phyloP scores from a whole-genome alignment of 1,284 basidiomycete species.

The Irpex sp. region DNA sequence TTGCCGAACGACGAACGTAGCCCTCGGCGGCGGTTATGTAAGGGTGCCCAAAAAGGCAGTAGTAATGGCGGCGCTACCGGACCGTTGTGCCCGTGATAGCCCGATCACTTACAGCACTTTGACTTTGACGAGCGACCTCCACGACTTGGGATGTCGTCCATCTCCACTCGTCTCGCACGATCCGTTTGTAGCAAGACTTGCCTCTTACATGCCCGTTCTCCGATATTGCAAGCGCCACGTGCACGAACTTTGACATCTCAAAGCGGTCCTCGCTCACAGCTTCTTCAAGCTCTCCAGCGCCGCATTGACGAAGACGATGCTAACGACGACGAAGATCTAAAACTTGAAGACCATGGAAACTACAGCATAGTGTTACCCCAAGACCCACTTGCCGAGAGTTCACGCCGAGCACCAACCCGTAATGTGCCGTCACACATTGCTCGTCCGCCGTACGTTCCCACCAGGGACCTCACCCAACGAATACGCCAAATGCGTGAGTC shows the following conservation, averaged over 20 bases:
- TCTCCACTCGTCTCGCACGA: too few species aligned
- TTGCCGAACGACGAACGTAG: too few species aligned
- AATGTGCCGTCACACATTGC: slow-evolving; percentile 54
- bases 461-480: slow-evolving; percentile 19
- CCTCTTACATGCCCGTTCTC: too few species aligned
- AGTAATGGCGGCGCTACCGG: too few species aligned
- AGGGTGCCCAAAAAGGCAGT: too few species aligned
- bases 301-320: neutral
- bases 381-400: slow-evolving; percentile 58
- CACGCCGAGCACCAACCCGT: slow-evolving; percentile 47
- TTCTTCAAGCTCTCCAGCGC: neutral
- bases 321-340: neutral
- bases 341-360: slow-evolving; percentile 30
- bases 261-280: neutral
- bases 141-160: too few species aligned
- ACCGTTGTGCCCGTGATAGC: too few species aligned
- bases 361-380: slow-evolving; percentile 63
- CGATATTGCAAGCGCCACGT: too few species aligned
- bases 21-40: too few species aligned
- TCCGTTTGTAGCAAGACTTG: too few species aligned
- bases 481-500: slow-evolving; percentile 12
- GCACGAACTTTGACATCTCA: neutral
- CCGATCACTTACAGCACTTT: too few species aligned
- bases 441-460: slow-evolving; percentile 56
- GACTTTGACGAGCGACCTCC: too few species aligned